Percentiles rank a stretch among this genome's conserved stretches.
Conservation (phyloP, 2,329 filamentous ascomycete species). For the Aaosphaeria arxii region DNA sequence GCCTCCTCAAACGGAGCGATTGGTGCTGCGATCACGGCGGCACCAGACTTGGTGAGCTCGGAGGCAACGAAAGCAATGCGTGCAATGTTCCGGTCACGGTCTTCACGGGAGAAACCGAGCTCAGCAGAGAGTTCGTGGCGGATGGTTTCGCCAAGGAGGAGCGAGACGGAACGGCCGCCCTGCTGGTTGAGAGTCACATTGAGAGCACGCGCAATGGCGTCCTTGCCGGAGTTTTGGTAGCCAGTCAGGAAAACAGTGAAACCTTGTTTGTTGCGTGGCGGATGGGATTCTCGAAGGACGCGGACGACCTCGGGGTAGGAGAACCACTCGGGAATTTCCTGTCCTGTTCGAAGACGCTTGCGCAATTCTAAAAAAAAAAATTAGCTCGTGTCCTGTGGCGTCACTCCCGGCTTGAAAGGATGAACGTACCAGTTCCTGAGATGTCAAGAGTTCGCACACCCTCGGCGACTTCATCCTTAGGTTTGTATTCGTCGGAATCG, state of each 20-base stretch:
- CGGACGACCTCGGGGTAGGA: slow-evolving; percentile 98
- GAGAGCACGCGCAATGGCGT: slow-evolving; percentile 89
- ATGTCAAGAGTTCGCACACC: slow-evolving; percentile 71
- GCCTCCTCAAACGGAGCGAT: slow-evolving; percentile 89
- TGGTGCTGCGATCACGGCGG: slow-evolving; percentile 92
- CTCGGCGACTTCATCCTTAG: slow-evolving; percentile 81
- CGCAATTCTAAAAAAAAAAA: slow-evolving; percentile 77
- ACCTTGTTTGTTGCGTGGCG: slow-evolving; percentile 83
- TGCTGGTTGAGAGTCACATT: slow-evolving; percentile 98
- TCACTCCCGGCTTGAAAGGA: background rate
- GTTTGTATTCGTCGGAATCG: slow-evolving; percentile 93
- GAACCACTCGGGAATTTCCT: slow-evolving; percentile 98
- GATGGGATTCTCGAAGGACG: slow-evolving; percentile 94
- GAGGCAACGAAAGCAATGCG: slow-evolving; percentile 95
- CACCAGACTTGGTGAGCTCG: slow-evolving; percentile 88
- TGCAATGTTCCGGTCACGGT: slow-evolving; percentile 91
- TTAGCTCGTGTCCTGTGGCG: slow-evolving; percentile 1
- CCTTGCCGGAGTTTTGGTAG: slow-evolving; percentile 95
- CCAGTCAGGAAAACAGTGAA: slow-evolving; percentile 99
- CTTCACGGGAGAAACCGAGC: slow-evolving; percentile 89
- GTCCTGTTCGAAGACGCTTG: slow-evolving; percentile 82
- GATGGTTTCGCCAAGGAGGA: slow-evolving; percentile 93
- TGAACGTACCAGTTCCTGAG: slow-evolving; percentile 44
- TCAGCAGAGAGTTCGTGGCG: slow-evolving; percentile 90
- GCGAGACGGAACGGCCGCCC: slow-evolving; percentile 88